Conservation (phyloP, 2,329 filamentous ascomycete genomes). For the Apiospora marii region DNA sequence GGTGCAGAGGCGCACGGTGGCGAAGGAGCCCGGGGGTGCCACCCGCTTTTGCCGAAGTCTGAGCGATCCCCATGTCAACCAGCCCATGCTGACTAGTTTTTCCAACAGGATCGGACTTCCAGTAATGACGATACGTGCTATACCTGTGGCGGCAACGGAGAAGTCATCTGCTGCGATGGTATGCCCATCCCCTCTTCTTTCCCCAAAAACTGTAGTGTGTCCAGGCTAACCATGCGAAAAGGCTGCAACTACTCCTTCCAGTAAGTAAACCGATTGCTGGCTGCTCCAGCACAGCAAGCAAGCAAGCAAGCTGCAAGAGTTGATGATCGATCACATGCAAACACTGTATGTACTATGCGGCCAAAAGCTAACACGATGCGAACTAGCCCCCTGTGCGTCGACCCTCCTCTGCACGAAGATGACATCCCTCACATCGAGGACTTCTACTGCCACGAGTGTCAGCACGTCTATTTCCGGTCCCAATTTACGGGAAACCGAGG, state of each 20-base stretch:
- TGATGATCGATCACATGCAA: background rate
- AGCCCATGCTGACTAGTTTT: slow-evolving; percentile 40
- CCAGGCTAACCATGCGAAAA: background rate
- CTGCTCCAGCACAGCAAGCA: background rate
- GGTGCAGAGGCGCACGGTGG: slow-evolving; percentile 27
- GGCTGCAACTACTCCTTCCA: slow-evolving; percentile 91
- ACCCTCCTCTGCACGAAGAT: slow-evolving; percentile 71
- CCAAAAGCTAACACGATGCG: background rate
- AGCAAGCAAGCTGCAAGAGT: background rate
- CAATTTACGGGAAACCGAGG: slow-evolving; percentile 55
- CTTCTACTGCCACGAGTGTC: slow-evolving; percentile 85
- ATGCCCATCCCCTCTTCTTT: background rate
- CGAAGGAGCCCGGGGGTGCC: slow-evolving; percentile 24
- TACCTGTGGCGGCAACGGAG: slow-evolving; percentile 82
- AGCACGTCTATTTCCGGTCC: slow-evolving; percentile 55
- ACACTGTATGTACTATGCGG: background rate
- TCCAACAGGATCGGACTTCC: slow-evolving; percentile 13
- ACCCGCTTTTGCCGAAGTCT: slow-evolving; percentile 47
- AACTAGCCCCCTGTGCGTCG: slow-evolving; percentile 74
- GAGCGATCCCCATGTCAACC: slow-evolving; percentile 33
- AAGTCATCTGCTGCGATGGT: slow-evolving; percentile 87
- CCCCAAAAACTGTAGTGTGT: background rate
- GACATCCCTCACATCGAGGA: slow-evolving; percentile 71
- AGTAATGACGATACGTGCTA: slow-evolving; percentile 87
- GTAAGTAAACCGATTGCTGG: background rate